These are phyloP conservation scores for Tetrahymena elliotti DNA, from an alignment of 73 alveolate species.

Conservation along the genomic window DNA sequence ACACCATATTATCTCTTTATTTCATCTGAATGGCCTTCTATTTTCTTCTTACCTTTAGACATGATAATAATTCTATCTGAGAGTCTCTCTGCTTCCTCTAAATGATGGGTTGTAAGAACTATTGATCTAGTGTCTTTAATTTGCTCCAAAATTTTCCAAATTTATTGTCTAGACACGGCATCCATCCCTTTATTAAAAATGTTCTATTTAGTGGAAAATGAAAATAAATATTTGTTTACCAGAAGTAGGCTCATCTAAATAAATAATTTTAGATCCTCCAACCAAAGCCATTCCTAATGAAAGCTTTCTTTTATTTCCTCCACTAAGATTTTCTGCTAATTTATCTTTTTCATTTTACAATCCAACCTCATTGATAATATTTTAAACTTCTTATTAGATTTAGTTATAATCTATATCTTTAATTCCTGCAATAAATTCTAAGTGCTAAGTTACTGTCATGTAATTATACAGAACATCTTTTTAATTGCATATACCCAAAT, in stretches of 20 bases:
- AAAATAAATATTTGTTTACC: conserved; percentile 29
- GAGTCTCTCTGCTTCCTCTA: conserved; percentile 81
- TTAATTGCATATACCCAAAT: conserved; percentile 97
- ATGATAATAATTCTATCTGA: conserved; percentile 82
- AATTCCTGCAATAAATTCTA: conserved; percentile 64
- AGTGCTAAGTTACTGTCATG: conserved; percentile 71
- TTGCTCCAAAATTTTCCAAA: conserved; percentile 87
- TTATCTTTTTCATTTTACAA: conserved; percentile 46
- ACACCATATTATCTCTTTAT: conserved; percentile 70
- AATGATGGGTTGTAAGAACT: conserved; percentile 77
- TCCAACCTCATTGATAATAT: conserved; percentile 58
- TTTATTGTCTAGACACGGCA: conserved; percentile 74
- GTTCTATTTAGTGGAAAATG: neutral
- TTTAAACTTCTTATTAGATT: conserved; percentile 38
- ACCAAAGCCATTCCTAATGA: conserved; percentile 86
- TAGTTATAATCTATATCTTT: conserved; percentile 5
- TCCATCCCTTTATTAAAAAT: conserved; percentile 72
- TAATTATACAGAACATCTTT: conserved; percentile 92
- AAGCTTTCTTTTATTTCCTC: conserved; percentile 89
- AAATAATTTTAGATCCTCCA: conserved; percentile 81
- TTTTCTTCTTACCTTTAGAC: conserved; percentile 63
- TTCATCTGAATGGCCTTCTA: conserved; percentile 61
- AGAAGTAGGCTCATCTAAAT: conserved; percentile 93
- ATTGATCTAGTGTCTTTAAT: conserved; percentile 55
- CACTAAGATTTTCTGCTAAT: conserved; percentile 67